These are phyloP conservation scores for Coemansia sp. DNA, from an alignment of 192 early-diverging fungal genomes.

Conservation along the genomic window DNA sequence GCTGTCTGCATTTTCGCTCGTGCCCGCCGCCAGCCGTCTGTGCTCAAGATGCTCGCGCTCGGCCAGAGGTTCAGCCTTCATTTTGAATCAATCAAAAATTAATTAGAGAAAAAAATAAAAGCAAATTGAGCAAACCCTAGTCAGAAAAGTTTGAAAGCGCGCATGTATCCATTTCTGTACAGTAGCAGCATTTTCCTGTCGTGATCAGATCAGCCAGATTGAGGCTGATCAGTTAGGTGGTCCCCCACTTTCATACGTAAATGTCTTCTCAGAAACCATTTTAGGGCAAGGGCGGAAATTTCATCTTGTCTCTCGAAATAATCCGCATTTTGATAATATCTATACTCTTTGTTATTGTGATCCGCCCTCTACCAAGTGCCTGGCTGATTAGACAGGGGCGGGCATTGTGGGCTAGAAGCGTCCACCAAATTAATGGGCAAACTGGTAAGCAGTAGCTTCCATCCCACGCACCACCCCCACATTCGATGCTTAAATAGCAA, in stretches of 20 bases:
- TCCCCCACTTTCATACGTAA: not conserved
- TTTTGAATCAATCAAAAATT: slow-evolving; percentile 10
- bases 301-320: not conserved
- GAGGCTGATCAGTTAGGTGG: not conserved
- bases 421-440: not conserved
- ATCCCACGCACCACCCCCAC: not conserved
- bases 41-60: slow-evolving; percentile 22
- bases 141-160: not conserved
- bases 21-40: slow-evolving; percentile 22
- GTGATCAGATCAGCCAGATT: not conserved
- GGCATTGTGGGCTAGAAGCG: not conserved
- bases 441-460: not conserved
- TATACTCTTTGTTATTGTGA: not conserved
- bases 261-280: not conserved
- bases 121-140: not conserved
- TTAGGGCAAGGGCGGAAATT: not conserved
- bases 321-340: too few species aligned
- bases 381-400: not conserved
- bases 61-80: slow-evolving; percentile 20
- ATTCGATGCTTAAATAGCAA: not conserved
- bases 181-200: not conserved
- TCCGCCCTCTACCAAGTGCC: not conserved
- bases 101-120: not conserved
- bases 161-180: not conserved
- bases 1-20: slow-evolving; percentile 20